phyloP scores from a whole-genome alignment of 225 moss, liverwort and hornwort species.

The Pseudisothecium myosuroides region DNA sequence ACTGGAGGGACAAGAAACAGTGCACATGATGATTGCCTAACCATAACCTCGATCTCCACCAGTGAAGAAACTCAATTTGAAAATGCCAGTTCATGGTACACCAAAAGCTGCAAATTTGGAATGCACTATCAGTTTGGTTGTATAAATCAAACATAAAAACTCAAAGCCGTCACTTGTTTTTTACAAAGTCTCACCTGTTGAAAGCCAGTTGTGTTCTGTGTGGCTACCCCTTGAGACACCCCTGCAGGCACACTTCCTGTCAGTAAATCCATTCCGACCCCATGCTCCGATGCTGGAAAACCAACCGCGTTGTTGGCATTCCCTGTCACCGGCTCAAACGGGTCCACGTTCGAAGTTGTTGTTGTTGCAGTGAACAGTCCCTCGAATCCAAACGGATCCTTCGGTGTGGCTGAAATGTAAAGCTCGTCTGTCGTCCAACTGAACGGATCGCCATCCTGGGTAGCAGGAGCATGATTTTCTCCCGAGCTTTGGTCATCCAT shows the following conservation, averaged over 20 bases:
- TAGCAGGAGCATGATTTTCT: not conserved
- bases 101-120: not conserved
- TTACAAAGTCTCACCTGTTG: not conserved
- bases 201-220: not conserved
- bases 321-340: not conserved
- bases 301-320: not conserved
- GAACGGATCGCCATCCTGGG: slow-evolving; percentile 32
- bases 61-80: not conserved
- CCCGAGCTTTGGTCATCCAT: slow-evolving; percentile 11
- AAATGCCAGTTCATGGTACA: not conserved
- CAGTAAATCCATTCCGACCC: slow-evolving; percentile 27
- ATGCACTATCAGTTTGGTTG: not conserved
- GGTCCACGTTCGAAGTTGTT: not conserved
- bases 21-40: not conserved
- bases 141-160: not conserved
- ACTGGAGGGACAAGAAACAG: not conserved
- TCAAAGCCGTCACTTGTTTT: not conserved
- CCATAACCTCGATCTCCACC: not conserved
- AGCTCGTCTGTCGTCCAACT: slow-evolving; percentile 42
- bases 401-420: slow-evolving; percentile 31
- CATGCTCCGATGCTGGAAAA: not conserved
- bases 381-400: slow-evolving; percentile 24
- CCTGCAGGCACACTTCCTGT: slow-evolving; percentile 13
- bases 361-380: slow-evolving; percentile 2
- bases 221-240: not conserved